A percentile compares a stretch with the other conserved stretches of the same genome.
These are phyloP conservation scores for Fusarium dimerum DNA, from an alignment of 2,329 filamentous ascomycete genomes.

Conservation along the genomic window DNA sequence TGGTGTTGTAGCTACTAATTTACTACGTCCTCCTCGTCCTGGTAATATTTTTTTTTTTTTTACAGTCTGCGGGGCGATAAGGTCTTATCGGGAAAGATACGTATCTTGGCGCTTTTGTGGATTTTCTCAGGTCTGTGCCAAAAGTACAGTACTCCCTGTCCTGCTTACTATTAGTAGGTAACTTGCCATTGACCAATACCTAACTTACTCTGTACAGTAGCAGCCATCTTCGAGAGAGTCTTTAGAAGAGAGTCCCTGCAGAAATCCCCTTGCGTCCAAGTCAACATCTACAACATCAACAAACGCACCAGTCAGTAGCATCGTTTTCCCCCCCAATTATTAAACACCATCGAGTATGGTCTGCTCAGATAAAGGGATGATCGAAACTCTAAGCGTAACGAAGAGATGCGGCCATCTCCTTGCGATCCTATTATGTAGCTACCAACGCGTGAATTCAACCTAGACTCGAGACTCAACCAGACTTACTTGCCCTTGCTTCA, in stretches of 20 bases:
- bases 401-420: constrained; percentile 5
- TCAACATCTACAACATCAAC: background rate
- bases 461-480: constrained; percentile 12
- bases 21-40: constrained; percentile 12
- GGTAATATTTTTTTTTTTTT: constrained; percentile 26
- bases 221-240: no score
- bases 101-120: constrained; percentile 7
- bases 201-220: no score
- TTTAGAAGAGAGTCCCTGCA: no score
- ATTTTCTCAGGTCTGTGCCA: no score
- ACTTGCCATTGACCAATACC: no score
- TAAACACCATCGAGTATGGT: no score
- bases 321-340: no score
- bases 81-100: constrained; percentile 25
- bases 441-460: constrained; percentile 7
- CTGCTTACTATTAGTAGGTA: no score
- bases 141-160: no score
- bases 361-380: background rate
- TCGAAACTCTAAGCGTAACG: background rate
- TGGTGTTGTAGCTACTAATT: constrained; percentile 20
- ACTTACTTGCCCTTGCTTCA: constrained; percentile 22
- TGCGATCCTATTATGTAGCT: constrained; percentile 19
- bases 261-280: background rate
- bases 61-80: constrained; percentile 30
- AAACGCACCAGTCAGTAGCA: no score